Conservation (phyloP, 1,284 basidiomycete species). For the Pseudozyma hubeiensis region DNA sequence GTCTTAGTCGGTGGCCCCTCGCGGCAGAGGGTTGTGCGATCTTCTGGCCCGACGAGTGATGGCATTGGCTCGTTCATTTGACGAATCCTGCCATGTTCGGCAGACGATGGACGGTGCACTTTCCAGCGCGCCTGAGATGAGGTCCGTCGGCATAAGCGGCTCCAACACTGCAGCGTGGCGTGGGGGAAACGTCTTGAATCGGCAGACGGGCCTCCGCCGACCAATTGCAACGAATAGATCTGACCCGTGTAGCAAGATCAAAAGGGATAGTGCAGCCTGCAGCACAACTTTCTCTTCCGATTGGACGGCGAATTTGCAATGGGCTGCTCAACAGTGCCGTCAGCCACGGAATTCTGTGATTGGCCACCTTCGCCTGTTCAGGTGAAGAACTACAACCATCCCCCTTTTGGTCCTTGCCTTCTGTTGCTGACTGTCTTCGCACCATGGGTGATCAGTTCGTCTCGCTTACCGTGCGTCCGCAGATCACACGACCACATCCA, state of each 20-base stretch:
- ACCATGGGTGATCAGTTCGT: no score
- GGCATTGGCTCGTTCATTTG: no score
- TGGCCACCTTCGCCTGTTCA: neutral
- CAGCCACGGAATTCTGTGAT: neutral
- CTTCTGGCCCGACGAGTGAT: no score
- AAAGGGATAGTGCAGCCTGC: neutral
- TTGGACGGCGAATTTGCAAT: slow-evolving; percentile 27
- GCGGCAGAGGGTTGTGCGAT: no score
- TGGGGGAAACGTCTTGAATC: no score
- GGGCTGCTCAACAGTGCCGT: neutral
- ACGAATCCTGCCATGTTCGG: no score
- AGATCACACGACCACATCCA: no score
- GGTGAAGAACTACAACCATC: neutral
- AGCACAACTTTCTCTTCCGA: neutral
- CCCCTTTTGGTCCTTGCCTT: no score
- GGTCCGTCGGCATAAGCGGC: slow-evolving; percentile 1
- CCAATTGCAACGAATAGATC: neutral
- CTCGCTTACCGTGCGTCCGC: no score
- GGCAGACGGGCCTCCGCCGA: neutral
- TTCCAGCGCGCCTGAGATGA: neutral
- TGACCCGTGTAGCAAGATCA: neutral
- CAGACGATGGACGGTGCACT: no score
- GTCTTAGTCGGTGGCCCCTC: no score
- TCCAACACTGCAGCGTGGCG: neutral
- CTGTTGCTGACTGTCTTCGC: no score